phyloP scores from a whole-genome alignment of 805 yeast species.

The Spathaspora boniae region DNA sequence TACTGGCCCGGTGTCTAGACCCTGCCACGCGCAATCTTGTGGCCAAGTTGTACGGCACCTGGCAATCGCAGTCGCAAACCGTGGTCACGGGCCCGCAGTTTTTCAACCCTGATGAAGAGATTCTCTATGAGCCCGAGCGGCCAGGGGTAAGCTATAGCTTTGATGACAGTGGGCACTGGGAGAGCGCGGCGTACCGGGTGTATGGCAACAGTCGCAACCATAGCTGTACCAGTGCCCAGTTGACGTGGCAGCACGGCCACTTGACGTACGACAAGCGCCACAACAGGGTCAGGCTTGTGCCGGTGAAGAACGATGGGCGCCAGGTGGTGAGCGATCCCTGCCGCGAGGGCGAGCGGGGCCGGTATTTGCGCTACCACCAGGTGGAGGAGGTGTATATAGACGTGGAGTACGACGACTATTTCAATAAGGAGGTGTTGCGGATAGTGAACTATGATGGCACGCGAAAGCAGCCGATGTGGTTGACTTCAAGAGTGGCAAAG shows the following conservation, averaged over 20 bases:
- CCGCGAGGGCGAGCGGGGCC: constrained; percentile 11
- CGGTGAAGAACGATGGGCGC: constrained; percentile 18
- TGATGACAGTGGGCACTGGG: constrained; percentile 20
- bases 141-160: constrained; percentile 22
- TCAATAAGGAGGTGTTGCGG: constrained; percentile 14
- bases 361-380: constrained; percentile 16
- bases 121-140: constrained; percentile 16
- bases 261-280: constrained; percentile 8
- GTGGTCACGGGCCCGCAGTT: constrained; percentile 18
- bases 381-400: constrained; percentile 14
- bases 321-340: constrained; percentile 20
- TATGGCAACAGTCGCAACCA: constrained; percentile 15
- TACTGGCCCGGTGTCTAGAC: no score
- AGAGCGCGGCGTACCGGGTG: constrained; percentile 17
- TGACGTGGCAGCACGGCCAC: constrained; percentile 22
- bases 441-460: constrained; percentile 15
- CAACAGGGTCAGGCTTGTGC: constrained; percentile 12
- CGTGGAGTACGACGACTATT: constrained; percentile 13
- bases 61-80: constrained; percentile 17
- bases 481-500: constrained; percentile 15
- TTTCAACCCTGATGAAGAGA: constrained; percentile 17
- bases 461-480: constrained; percentile 19
- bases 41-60: constrained; percentile 13
- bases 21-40: neutral
- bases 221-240: constrained; percentile 15